Percentiles rank a stretch among this genome's conserved stretches.
These are phyloP conservation scores for Trichosanthes truncata DNA, from an alignment of 306 rosid genomes.

Conservation along the genomic window DNA sequence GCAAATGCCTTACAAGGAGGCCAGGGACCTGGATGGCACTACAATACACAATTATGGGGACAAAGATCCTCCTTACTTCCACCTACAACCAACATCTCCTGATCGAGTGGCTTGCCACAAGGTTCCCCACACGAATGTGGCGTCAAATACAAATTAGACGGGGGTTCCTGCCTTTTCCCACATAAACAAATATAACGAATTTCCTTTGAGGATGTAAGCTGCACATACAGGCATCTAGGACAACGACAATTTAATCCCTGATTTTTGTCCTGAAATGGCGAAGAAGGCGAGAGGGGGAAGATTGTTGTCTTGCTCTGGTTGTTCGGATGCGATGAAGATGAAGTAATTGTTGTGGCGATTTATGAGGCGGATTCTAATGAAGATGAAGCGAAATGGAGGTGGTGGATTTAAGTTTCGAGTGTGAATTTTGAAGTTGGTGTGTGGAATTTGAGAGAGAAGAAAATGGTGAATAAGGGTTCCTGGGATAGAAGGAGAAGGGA, in stretches of 20 bases:
- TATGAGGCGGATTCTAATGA: background rate
- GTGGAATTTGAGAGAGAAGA: background rate
- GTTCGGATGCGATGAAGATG: background rate
- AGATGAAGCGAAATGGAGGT: background rate
- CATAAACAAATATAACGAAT: conserved; percentile 78
- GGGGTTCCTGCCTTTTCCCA: conserved; percentile 84
- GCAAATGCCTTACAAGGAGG: conserved; percentile 94
- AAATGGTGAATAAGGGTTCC: background rate
- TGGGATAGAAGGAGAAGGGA: too few species aligned
- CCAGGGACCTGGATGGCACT: conserved; percentile 98
- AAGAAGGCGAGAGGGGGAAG: background rate
- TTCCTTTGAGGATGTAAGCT: conserved; percentile 62
- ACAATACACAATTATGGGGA: conserved; percentile 87
- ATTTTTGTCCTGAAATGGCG: conserved; percentile 38
- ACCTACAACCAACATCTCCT: conserved; percentile 32
- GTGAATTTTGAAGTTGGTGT: background rate
- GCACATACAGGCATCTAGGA: conserved; percentile 90
- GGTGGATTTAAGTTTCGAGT: background rate
- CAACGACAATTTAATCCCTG: conserved; percentile 93
- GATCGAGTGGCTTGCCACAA: conserved; percentile 79
- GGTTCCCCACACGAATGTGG: conserved; percentile 97
- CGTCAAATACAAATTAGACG: conserved; percentile 77
- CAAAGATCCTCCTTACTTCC: conserved; percentile 60
- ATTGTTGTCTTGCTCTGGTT: background rate
- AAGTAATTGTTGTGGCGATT: background rate